Base-by-base conservation (phyloP, 2,329 filamentous ascomycete genomes). In the Lojkania enalia region DNA sequence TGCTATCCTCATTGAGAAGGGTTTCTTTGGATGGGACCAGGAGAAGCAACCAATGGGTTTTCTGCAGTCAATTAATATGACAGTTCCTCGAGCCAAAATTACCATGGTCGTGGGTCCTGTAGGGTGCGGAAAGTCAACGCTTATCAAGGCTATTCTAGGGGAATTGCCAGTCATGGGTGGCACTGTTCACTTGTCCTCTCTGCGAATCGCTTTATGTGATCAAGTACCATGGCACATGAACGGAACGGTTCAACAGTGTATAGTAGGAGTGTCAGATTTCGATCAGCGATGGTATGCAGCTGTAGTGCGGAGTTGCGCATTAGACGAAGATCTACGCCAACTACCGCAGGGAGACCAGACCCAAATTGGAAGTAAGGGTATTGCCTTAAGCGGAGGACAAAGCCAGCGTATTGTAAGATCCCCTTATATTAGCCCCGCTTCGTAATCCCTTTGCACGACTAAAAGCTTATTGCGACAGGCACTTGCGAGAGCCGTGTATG, bases 401-500 rank as follows among this genome's bases (percentile, higher is more conserved):
- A 77, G 72, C 48, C 76, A 79, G 48, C 71, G 77, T 38, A 73
- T 79, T 51, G 74, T 70, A 46, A 61, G 65, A 31, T 44, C 40
- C 33, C 48, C 14, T 43, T 21, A 40, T 40, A 43, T 51, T 47
- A 46, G 51, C 47, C 52, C 50, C 55, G 39, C 55, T 25, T 44
- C 38, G 23, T 39, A 25, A 19, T 38, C 27, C 20, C 20, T 32
- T 30, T 42, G 18, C 3, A 13, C 14, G 12, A 36, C 11, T 33
- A n/a, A 46, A 56, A 58, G 32, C 57, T 41, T 4, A 37, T 25
- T 23, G 21, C 4, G 18, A 20, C 33, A 69, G 63, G 72, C 76
- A n/a, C 69, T 80, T n/a, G 78, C 78, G 16, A 67, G 78, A 42
- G 77, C 77, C 12, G 64, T 79, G 7, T 81, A 80, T 55, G 71